Percentiles rank a stretch among this genome's conserved stretches.
Conservation (phyloP, 148 eudicot species). For the Diospyros lotus region DNA sequence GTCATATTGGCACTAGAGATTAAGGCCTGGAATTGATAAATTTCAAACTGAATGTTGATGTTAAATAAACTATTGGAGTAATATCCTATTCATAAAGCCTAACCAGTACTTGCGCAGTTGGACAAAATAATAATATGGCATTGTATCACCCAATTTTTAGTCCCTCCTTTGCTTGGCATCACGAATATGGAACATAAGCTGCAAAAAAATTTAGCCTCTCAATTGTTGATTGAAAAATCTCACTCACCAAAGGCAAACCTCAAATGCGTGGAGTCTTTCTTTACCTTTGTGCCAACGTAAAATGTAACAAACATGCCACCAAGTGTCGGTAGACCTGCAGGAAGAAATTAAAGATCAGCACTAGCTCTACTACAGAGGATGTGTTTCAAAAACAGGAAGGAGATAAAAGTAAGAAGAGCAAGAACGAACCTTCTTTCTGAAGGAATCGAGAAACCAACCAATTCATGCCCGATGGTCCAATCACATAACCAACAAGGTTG, state of each 20-base stretch:
- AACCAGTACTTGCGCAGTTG: background rate
- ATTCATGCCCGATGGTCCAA: slow-evolving; percentile 91
- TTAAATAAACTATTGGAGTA: no score
- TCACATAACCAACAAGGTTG: slow-evolving; percentile 91
- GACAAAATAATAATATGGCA: slow-evolving; percentile 12
- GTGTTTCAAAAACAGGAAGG: slow-evolving; percentile 2
- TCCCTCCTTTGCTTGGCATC: slow-evolving; percentile 47
- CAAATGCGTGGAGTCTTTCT: background rate
- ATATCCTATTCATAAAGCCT: background rate
- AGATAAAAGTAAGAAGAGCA: background rate
- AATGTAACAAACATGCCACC: slow-evolving; percentile 68
- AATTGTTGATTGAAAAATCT: slow-evolving; percentile 7
- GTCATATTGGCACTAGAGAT: no score
- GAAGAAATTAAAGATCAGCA: slow-evolving; percentile 5
- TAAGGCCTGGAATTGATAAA: no score
- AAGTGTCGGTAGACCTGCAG: slow-evolving; percentile 68
- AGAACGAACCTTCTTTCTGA: slow-evolving; percentile 46
- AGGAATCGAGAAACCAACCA: slow-evolving; percentile 74
- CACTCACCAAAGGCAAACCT: background rate
- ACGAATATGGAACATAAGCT: slow-evolving; percentile 88
- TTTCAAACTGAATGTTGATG: no score
- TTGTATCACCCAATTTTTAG: background rate
- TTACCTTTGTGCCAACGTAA: slow-evolving; percentile 87
- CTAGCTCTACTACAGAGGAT: background rate
- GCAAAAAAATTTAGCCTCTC: slow-evolving; percentile 25